Percentiles rank a stretch among this genome's conserved stretches.
phyloP scores from a whole-genome alignment of 148 eudicot species.

The Agrostemma githago region DNA sequence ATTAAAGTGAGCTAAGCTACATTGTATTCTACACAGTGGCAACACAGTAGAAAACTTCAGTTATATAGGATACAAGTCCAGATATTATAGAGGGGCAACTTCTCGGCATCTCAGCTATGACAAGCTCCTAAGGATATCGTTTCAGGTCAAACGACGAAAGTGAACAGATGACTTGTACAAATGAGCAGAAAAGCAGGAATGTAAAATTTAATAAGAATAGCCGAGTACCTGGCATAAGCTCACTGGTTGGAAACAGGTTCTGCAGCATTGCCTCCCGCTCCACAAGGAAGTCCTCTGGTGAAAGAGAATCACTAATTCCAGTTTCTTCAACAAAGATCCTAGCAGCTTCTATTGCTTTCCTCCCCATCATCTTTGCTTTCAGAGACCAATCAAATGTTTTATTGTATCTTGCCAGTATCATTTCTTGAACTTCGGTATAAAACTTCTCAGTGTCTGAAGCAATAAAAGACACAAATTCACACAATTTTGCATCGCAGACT shows the following conservation, averaged over 20 bases:
- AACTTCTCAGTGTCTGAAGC: slow-evolving; percentile 84
- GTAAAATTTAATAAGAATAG: background rate
- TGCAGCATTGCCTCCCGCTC: slow-evolving; percentile 84
- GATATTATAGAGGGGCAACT: background rate
- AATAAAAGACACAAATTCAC: background rate
- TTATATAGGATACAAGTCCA: background rate
- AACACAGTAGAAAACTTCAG: background rate
- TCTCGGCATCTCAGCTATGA: background rate
- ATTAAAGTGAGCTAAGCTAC: background rate
- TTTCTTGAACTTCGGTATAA: slow-evolving; percentile 89
- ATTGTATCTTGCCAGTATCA: slow-evolving; percentile 69
- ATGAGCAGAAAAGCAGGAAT: background rate
- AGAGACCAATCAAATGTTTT: slow-evolving; percentile 98
- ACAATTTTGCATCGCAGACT: background rate
- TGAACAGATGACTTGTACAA: background rate
- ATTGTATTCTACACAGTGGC: background rate
- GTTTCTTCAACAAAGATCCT: slow-evolving; percentile 83
- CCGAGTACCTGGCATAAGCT: slow-evolving; percentile 87
- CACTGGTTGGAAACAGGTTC: slow-evolving; percentile 73
- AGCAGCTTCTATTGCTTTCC: slow-evolving; percentile 92
- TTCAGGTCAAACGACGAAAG: background rate
- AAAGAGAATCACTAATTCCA: slow-evolving; percentile 72
- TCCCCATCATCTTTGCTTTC: slow-evolving; percentile 98
- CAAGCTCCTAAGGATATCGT: background rate
- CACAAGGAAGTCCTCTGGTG: slow-evolving; percentile 81